Base-by-base conservation (phyloP, 352 stramenopile species). In the Phytophthora foliorum region DNA sequence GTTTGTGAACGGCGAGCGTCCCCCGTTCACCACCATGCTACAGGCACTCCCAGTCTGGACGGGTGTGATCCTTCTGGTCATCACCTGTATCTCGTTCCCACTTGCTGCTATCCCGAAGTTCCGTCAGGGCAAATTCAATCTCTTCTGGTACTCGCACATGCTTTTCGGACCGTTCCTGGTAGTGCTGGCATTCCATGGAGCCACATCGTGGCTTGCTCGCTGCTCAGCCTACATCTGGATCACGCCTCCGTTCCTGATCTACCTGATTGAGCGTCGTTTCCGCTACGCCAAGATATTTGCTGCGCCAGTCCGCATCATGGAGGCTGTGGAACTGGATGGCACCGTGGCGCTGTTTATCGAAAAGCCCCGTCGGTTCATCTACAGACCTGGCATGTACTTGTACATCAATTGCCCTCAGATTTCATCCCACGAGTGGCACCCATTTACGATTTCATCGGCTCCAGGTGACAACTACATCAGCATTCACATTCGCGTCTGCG, bases 401-500 rank as follows among this genome's bases (percentile, higher is more conserved):
- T 97, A 94, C 58, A 76, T 98, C 50, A 95, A 97, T 63, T 80
- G 92, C 32, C 91, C 91, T 16, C 27, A 81, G 8, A 86, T 98
- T 51, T 96, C 88, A 22, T 63, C 67, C 3, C 76, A 89, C 27
- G 85, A 98, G 78, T 97, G 91, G 91, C 93, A 98, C 53, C 92
- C 93, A 49, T 98, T 97, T 75, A 97, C 89, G 9, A 91, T 98
- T 57, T 96, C 90, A 27, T 96, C 87, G 16, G 89, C 90, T 36
- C 91, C 91, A 21, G 72, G 71, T 1, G 89, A 97, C 75, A 90
- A 93, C 53, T 93, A 92, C 54, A 69, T 95, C 38, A 92, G 82
- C 49, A 78, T 95, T 24, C 86, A 94, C 77, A 92, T 95, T 14
- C 85, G 82, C 51, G 82, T 81, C 5, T 82, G 81, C 36, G 86